Base-by-base conservation (phyloP, 2,329 filamentous ascomycete genomes). In the Aspergillus awamori region DNA sequence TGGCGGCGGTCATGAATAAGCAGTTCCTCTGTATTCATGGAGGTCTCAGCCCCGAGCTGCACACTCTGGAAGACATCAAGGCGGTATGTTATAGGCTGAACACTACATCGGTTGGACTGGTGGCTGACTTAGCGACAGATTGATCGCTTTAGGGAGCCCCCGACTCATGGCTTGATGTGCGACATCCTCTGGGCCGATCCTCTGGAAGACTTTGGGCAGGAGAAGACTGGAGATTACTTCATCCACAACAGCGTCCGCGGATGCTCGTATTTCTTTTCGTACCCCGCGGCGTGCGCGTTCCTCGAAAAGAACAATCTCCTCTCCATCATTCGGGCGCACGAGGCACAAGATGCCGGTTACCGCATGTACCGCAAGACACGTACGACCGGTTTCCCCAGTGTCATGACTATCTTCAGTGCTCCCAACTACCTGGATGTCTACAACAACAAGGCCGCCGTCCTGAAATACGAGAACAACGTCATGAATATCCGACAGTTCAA, bases 401-500 rank as follows among this genome's bases (percentile, higher is more conserved):
- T 99, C 65, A 99, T 99, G 95, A 99, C 95, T 69, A 99, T 99
- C 72, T 99, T 99, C 84, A 98, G 94, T 48, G 95, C 95, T 1
- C 95, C 95, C 39, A 99, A 99, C 80, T 99, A 99, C 76, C 87
- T 99, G 65, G 95, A 99, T 73, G 93, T 99, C 39, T 99, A 99
- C 82, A 99, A 99, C 87, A 99, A 99, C 85, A 99, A 99, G 83
- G 95, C 95, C 2, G 95, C 95, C 0, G 95, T 99, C 43, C 83
- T 99, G 72, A 99, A 99, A 82, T 99, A 99, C 77, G 95, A 99
- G 82, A 99, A 99, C 80, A 99, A 99, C 74, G 95, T 99, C 63
- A 99, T 99, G 95, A 99, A 99, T 83, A 99, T 99, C 75, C 88
- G 95, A 62, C 95, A 99, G 79, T 99, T 99, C 83, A 99, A 99